Evolutionary conservation across 2,329 filamentous ascomycete genomes (phyloP), one percentile per base, ranked within the genome.

Genomic region (Didymella sp.): DNA sequence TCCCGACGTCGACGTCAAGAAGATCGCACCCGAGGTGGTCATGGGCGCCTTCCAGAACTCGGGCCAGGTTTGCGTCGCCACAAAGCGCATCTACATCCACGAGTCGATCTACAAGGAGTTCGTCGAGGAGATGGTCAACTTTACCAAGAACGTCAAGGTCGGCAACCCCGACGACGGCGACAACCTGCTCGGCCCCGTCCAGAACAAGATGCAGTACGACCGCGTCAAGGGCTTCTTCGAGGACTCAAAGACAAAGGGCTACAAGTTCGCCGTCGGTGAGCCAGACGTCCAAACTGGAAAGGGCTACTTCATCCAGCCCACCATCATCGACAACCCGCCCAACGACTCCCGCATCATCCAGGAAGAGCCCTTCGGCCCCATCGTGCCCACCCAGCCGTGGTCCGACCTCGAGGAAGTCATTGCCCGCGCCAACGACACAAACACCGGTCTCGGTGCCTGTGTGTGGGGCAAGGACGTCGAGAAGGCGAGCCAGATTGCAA

Each of bases 301-400:
- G 47, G 86, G 85, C 4, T 88, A 81, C 75, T 87, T 85, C 76
- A 78, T 88, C 62, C 73, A 81, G 38, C 86, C 86, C 0, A 85
- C 85, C 1, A 85, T 88, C 60, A 81, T 88, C 25, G 79, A 82
- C 44, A 83, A 84, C 64, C 85, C 85, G 19, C 81, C 84, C 0
- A 84, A 86, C 64, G 77, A 82, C 47, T 82, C 84, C 2, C 76
- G 80, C 35, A 78, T 88, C 30, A 84, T 87, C 27, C 74, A 78
- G 31, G 86, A 88, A 64, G 86, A 88, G 70, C 83, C 85, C 6
- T 88, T 88, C 64, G 85, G 83, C 22, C 88, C 88, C 0, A 85
- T 90, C 24, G 80, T 89, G 1, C 87, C 88, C 0, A 77, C 89
- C 15, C 70, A 89, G 56, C 82, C 80, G n/a, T 91, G 87, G 86